phyloP scores from a whole-genome alignment of 2,329 filamentous ascomycete genomes.

The Trichoderma gracile region DNA sequence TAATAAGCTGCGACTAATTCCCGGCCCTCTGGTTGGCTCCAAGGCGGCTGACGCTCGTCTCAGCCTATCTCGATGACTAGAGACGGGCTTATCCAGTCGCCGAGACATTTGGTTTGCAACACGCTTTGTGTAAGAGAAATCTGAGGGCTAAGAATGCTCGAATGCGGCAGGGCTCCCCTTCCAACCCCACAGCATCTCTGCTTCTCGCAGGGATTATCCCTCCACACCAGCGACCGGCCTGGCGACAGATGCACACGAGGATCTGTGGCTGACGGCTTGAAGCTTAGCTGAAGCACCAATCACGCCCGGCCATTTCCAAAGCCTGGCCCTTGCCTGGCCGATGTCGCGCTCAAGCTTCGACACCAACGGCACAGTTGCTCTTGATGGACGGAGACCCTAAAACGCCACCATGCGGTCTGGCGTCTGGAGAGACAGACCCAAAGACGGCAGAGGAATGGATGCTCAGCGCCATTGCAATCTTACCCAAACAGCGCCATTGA shows the following conservation, averaged over 20 bases:
- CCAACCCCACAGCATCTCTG: slow-evolving; percentile 26
- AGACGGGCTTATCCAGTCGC: slow-evolving; percentile 31
- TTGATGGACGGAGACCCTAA: slow-evolving; percentile 4
- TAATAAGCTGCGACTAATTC: slow-evolving; percentile 15
- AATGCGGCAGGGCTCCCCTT: slow-evolving; percentile 23
- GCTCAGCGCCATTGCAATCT: slow-evolving; percentile 1
- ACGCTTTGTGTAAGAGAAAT: slow-evolving; percentile 43
- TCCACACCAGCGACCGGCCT: not conserved
- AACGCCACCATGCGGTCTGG: slow-evolving; percentile 13
- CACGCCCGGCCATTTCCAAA: slow-evolving; percentile 23
- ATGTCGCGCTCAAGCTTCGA: slow-evolving; percentile 27
- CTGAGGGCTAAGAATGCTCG: slow-evolving; percentile 30
- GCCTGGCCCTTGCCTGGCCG: slow-evolving; percentile 23
- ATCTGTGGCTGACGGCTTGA: slow-evolving; percentile 26
- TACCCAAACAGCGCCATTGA: not conserved
- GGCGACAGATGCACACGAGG: slow-evolving; percentile 23
- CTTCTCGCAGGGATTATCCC: slow-evolving; percentile 15
- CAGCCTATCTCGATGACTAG: slow-evolving; percentile 29
- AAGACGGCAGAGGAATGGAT: slow-evolving; percentile 8
- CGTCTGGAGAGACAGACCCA: slow-evolving; percentile 12
- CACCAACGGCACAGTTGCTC: slow-evolving; percentile 19
- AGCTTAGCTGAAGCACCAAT: slow-evolving; percentile 26
- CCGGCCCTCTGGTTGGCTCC: slow-evolving; percentile 26
- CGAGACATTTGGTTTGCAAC: slow-evolving; percentile 38
- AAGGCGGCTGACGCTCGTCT: slow-evolving; percentile 29